A percentile compares a stretch with the other conserved stretches of the same genome.
phyloP scores from a whole-genome alignment of 1,284 basidiomycete species.

The Puccinia triticina region DNA sequence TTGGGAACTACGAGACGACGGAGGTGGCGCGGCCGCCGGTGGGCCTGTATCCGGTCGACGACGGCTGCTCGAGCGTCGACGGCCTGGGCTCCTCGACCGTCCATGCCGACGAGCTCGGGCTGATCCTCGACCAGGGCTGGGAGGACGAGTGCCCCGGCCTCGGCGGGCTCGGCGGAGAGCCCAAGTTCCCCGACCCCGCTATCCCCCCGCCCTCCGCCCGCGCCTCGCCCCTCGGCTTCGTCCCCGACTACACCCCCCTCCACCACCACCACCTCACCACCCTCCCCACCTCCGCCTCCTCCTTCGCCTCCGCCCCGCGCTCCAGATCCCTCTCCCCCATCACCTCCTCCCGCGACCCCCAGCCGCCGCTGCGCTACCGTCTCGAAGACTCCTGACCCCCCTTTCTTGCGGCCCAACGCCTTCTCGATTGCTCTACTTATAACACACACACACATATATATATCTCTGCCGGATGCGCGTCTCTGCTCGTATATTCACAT shows the following conservation, averaged over 20 bases:
- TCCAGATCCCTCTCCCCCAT: background rate
- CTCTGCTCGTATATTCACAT: too few relatives aligned
- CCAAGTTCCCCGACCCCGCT: conserved; percentile 2
- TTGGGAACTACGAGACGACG: conserved; percentile 60
- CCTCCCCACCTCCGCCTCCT: background rate
- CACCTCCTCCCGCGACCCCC: background rate
- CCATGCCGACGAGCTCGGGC: conserved; percentile 15
- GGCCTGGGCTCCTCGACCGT: background rate
- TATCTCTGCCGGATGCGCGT: too few relatives aligned
- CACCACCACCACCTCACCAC: background rate
- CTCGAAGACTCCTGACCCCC: conserved; percentile 1
- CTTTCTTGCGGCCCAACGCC: too few relatives aligned
- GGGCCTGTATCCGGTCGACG: conserved; percentile 60
- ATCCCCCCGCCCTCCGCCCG: background rate
- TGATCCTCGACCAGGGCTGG: conserved; percentile 40
- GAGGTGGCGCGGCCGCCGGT: conserved; percentile 68
- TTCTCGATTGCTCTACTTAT: too few relatives aligned
- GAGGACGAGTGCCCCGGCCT: background rate
- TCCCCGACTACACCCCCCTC: background rate
- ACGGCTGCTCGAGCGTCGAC: conserved; percentile 40
- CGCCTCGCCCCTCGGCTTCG: background rate
- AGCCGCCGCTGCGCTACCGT: background rate
- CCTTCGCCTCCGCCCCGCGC: background rate
- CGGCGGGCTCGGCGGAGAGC: too few relatives aligned
- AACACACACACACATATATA: too few relatives aligned